phyloP scores from a whole-genome alignment of 2,329 filamentous ascomycete species.

The Monosporascus cannonballus region DNA sequence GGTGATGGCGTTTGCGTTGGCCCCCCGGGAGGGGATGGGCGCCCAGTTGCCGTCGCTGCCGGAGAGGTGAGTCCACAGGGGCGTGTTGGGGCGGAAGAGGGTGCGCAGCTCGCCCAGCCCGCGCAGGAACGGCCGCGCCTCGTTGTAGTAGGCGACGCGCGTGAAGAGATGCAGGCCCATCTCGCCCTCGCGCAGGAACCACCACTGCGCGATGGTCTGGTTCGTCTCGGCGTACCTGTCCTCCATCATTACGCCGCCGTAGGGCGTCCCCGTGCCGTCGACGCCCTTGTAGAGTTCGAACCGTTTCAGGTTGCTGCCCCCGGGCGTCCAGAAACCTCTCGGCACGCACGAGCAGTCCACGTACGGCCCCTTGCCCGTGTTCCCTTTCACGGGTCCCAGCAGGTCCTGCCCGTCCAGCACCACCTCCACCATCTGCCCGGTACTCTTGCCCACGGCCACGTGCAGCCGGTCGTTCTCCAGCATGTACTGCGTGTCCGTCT shows the following conservation, averaged over 20 bases:
- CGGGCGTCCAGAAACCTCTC: slow-evolving; percentile 53
- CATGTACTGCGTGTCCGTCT: not conserved
- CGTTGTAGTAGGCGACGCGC: slow-evolving; percentile 51
- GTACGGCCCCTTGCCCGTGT: slow-evolving; percentile 46
- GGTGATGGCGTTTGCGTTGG: slow-evolving; percentile 33
- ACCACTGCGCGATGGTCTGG: slow-evolving; percentile 56
- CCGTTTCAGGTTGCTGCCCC: slow-evolving; percentile 33
- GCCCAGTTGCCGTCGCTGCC: slow-evolving; percentile 49
- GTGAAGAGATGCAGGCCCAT: slow-evolving; percentile 58
- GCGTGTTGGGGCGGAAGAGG: slow-evolving; percentile 52
- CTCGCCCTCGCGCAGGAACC: slow-evolving; percentile 57
- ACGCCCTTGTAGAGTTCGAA: slow-evolving; percentile 45
- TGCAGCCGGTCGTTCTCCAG: not conserved
- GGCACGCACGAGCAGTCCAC: slow-evolving; percentile 57
- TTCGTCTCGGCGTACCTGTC: slow-evolving; percentile 52
- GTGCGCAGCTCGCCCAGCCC: slow-evolving; percentile 57
- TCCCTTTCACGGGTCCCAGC: slow-evolving; percentile 37
- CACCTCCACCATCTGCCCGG: slow-evolving; percentile 28
- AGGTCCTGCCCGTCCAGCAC: slow-evolving; percentile 38
- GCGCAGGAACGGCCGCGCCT: slow-evolving; percentile 45
- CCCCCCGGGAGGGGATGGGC: slow-evolving; percentile 41
- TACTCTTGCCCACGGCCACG: slow-evolving; percentile 29
- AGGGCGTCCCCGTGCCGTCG: slow-evolving; percentile 43
- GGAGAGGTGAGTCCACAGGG: slow-evolving; percentile 55
- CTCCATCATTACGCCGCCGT: slow-evolving; percentile 53